Conservation (phyloP, 441 rosid genomes). For the Aleurites moluccanus region DNA sequence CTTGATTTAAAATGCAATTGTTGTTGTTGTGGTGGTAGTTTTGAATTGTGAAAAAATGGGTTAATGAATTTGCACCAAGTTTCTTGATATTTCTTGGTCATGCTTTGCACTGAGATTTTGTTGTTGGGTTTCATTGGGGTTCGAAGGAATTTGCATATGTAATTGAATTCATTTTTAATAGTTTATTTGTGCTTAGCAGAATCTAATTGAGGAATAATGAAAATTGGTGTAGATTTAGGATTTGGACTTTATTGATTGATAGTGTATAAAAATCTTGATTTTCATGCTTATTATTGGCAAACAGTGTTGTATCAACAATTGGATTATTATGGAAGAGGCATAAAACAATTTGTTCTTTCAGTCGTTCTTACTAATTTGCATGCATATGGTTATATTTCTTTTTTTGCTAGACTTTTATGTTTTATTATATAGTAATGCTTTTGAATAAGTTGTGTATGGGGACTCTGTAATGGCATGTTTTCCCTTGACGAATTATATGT, state of each 20-base stretch:
- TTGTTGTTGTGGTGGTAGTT: too few species aligned
- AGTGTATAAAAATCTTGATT: background rate
- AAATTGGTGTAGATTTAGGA: too few species aligned
- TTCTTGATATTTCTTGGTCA: too few species aligned
- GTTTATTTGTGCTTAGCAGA: background rate
- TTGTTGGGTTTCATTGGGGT: too few species aligned
- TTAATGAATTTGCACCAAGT: too few species aligned
- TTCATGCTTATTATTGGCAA: background rate
- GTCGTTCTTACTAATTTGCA: too few species aligned
- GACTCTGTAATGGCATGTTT: background rate
- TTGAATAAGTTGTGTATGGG: conserved; percentile 7
- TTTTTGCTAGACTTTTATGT: background rate
- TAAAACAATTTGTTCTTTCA: background rate
- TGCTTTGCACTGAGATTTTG: too few species aligned
- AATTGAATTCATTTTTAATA: too few species aligned
- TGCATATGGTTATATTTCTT: background rate
- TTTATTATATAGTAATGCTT: background rate
- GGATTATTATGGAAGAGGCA: background rate
- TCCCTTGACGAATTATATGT: conserved; percentile 23
- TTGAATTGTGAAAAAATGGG: too few species aligned
- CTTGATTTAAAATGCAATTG: too few species aligned
- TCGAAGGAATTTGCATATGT: too few species aligned
- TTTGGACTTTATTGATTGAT: too few species aligned
- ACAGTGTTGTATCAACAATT: background rate
- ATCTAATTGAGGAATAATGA: background rate